Percentiles rank a stretch among this genome's conserved stretches.
Conservation (phyloP, 1,139 yeast genomes). For the Kurtzmaniella quercitrusa region DNA sequence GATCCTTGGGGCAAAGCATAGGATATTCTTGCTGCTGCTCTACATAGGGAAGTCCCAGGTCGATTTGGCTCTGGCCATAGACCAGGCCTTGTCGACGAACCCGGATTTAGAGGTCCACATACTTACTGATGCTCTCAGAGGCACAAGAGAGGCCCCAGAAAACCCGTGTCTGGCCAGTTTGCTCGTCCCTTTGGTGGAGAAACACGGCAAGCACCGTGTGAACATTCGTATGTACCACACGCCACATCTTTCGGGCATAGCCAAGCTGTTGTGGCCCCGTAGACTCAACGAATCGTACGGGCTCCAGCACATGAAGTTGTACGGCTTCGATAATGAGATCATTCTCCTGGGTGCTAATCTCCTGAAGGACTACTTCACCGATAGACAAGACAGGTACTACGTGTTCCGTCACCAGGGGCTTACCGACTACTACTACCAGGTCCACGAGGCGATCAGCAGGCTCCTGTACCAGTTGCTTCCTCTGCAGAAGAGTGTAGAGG, state of each 20-base stretch:
- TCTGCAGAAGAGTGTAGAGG: conserved; percentile 33
- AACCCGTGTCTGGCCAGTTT: conserved; percentile 68
- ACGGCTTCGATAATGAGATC: conserved; percentile 90
- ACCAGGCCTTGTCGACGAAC: conserved; percentile 54
- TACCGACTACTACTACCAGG: conserved; percentile 65
- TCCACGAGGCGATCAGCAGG: conserved; percentile 64
- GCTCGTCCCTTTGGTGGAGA: conserved; percentile 60
- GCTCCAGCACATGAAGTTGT: conserved; percentile 93
- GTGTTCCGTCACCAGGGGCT: conserved; percentile 54
- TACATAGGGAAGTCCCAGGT: conserved; percentile 81
- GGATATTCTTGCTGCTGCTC: conserved; percentile 79
- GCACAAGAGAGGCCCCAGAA: conserved; percentile 87
- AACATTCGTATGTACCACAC: conserved; percentile 86
- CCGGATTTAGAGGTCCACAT: conserved; percentile 64
- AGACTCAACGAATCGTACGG: conserved; percentile 91
- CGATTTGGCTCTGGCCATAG: conserved; percentile 63
- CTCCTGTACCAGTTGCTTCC: conserved; percentile 61
- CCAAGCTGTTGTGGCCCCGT: conserved; percentile 65
- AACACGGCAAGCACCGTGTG: conserved; percentile 66
- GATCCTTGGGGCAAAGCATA: conserved; percentile 47
- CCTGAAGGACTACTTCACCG: conserved; percentile 88
- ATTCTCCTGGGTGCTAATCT: conserved; percentile 89
- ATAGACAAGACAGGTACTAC: conserved; percentile 92
- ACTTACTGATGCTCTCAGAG: conserved; percentile 83
- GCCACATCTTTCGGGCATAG: conserved; percentile 73